These are phyloP conservation scores for Puccinia novopanici DNA, from an alignment of 1,284 basidiomycete species.

Conservation along the genomic window DNA sequence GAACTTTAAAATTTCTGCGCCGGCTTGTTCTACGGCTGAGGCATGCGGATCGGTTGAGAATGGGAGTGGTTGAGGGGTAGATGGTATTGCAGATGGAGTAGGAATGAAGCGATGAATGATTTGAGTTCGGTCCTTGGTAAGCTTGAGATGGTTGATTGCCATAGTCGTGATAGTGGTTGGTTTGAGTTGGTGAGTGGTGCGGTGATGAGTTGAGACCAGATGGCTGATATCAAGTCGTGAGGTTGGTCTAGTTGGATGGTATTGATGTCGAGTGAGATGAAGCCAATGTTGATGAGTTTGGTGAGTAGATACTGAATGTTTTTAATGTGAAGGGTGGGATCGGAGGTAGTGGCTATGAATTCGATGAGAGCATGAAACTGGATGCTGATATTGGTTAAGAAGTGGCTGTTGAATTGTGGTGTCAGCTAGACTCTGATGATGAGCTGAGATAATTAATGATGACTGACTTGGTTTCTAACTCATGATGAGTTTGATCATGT, in stretches of 20 bases:
- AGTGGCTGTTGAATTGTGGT: background rate
- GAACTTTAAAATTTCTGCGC: constrained; percentile 17
- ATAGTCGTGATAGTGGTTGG: background rate
- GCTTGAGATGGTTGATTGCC: constrained; percentile 25
- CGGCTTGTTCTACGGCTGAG: constrained; percentile 8
- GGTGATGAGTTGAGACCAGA: constrained; percentile 20
- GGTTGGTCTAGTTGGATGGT: background rate
- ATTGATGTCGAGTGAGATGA: constrained; percentile 11
- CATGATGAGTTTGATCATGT: background rate
- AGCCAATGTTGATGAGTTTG: constrained; percentile 40
- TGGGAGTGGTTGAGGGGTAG: background rate
- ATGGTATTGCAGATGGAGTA: constrained; percentile 15
- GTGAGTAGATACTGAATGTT: background rate
- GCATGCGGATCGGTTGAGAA: background rate
- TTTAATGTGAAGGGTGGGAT: background rate
- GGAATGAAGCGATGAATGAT: constrained; percentile 6
- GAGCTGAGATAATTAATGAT: background rate
- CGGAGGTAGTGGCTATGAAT: background rate
- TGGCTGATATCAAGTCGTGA: constrained; percentile 25
- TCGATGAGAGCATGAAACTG: constrained; percentile 13
- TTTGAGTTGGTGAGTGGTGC: background rate
- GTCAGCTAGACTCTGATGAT: background rate
- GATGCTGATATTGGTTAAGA: background rate
- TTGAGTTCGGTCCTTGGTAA: constrained; percentile 33
- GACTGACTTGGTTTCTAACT: background rate